A percentile compares a stretch with the other conserved stretches of the same genome.
phyloP scores from a whole-genome alignment of 2,329 filamentous ascomycete genomes.

The Botrytis paeoniae region DNA sequence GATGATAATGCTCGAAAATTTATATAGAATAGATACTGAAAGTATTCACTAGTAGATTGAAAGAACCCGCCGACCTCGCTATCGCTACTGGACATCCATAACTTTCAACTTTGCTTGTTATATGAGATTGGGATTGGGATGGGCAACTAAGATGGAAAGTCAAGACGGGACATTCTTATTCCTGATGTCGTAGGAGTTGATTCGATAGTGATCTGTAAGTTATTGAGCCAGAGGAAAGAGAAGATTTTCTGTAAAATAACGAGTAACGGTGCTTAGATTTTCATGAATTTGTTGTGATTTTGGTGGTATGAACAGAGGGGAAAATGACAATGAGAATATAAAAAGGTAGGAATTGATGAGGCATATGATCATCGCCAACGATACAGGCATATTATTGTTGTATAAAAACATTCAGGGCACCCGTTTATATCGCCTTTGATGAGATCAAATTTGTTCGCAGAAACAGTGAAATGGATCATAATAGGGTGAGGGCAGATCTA shows the following conservation, averaged over 20 bases:
- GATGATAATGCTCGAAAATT: not conserved
- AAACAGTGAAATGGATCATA: not conserved
- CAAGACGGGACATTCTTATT: not conserved
- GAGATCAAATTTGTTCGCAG: not conserved
- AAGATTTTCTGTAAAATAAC: not conserved
- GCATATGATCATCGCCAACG: not conserved
- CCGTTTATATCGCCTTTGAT: not conserved
- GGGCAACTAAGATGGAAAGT: not conserved
- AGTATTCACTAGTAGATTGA: not conserved
- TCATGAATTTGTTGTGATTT: not conserved
- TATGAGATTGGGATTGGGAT: not conserved
- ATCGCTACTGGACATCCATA: not conserved
- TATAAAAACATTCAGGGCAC: accelerated
- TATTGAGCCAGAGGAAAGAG: not conserved
- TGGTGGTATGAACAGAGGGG: not conserved
- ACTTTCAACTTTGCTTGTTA: not conserved
- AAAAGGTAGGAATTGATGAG: not conserved
- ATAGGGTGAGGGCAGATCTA: not conserved
- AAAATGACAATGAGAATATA: not conserved
- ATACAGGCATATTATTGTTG: not conserved
- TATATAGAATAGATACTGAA: not conserved
- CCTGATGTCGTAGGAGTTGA: not conserved
- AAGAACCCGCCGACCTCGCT: not conserved
- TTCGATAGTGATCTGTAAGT: not conserved
- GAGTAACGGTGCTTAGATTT: not conserved